Evolutionary conservation across 129 eudicot species (phyloP), one percentile per base, ranked within the genome.

Genomic region (Flaveria bidentis): DNA sequence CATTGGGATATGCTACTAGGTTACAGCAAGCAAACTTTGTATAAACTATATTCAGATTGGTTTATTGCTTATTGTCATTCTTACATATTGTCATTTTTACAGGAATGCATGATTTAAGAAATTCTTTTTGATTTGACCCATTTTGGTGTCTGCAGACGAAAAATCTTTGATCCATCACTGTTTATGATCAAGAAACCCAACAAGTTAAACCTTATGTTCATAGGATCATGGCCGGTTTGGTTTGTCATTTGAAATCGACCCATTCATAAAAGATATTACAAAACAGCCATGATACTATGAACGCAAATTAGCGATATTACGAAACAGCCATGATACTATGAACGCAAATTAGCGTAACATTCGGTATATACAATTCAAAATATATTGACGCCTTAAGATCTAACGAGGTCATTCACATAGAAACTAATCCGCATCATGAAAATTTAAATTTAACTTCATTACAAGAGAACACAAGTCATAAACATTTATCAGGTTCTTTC

Each of bases 401-500:
- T 71, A 70, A 72, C 12, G 64, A 52, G 2, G 33, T 42, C 67
- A 12, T 68, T 53, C 75, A 25, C 63, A 71, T 71, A 20, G 44
- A 71, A 71, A 47, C 53, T 36, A 71, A 47, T 8, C 55, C 2
- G 26, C 71, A 20, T 15, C 25, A 13, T 16, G 46, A 33, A 36
- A 39, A 66, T 41, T 4, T 1, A 28, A 26, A 20, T 42, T 52
- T 20, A 70, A 73, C 74, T 42, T 20, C 17, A 73, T 49, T n/a
- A 65, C 65, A 20, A 5, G 41, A 72, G 62, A 73, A 65, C 18
- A 69, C 50, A 69, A 69, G 18, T 20, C 82, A 9, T 62, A 26
- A 80, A 73, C 83, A 74, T 66, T 28, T 20, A 14, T 17, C 51
- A 8, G 58, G 42, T 63, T 52, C 50, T 44, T 72, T 79, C 47